Percentiles rank a stretch among this genome's conserved stretches.
Conservation (phyloP, 2,329 filamentous ascomycete genomes). For the Zasmidium angulare region DNA sequence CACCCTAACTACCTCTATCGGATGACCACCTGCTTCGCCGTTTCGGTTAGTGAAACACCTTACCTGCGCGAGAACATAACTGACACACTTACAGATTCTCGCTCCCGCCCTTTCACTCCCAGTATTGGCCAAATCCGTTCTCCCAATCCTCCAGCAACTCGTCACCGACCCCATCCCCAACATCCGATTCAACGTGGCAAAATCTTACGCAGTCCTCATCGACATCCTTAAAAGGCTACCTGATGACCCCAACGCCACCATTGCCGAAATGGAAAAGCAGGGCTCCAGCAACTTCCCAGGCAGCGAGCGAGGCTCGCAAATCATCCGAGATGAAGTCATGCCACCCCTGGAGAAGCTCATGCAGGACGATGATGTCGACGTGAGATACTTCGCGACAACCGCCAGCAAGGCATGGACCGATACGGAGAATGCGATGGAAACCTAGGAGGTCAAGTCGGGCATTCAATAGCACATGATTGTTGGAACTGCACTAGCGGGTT, state of each 20-base stretch:
- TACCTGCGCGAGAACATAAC: not conserved
- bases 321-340: slow-evolving; percentile 62
- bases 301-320: slow-evolving; percentile 32
- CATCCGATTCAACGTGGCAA: slow-evolving; percentile 98
- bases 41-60: slow-evolving; percentile 70
- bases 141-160: slow-evolving; percentile 94
- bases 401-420: slow-evolving; percentile 61
- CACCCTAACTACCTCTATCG: slow-evolving; percentile 99
- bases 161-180: slow-evolving; percentile 95
- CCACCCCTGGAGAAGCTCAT: slow-evolving; percentile 93
- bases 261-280: slow-evolving; percentile 81
- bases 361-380: slow-evolving; percentile 96
- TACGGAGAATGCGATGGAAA: slow-evolving; percentile 34
- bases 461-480: slow-evolving; percentile 5
- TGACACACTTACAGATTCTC: slow-evolving; percentile 66
- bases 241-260: slow-evolving; percentile 69
- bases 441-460: slow-evolving; percentile 24
- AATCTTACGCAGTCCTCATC: slow-evolving; percentile 90
- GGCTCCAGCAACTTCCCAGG: slow-evolving; percentile 56
- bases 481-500: not conserved
- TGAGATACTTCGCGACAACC: slow-evolving; percentile 94
- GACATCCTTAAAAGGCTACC: slow-evolving; percentile 89
- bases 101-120: slow-evolving; percentile 89
- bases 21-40: slow-evolving; percentile 99
- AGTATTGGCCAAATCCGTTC: slow-evolving; percentile 87